These are phyloP conservation scores for Dendrobium officinale DNA, from an alignment of 106 monocot genomes.

Conservation along the genomic window DNA sequence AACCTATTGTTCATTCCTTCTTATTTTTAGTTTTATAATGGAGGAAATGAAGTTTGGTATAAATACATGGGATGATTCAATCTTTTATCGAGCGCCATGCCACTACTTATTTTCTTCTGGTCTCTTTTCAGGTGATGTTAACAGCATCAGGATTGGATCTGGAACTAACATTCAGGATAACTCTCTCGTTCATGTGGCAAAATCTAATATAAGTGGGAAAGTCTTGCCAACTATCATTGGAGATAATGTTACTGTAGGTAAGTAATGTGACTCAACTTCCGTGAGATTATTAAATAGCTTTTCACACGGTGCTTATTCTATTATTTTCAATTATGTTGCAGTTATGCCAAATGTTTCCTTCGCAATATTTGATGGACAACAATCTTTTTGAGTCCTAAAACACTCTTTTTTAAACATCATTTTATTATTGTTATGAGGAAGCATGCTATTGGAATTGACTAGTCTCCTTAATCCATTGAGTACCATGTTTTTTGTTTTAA, in stretches of 20 bases:
- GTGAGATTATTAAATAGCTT: not conserved
- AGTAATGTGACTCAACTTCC: conserved; percentile 10
- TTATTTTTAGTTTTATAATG: not conserved
- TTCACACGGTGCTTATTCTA: not conserved
- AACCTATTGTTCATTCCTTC: not conserved
- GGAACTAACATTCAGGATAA: conserved; percentile 97
- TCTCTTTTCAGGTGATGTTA: conserved; percentile 62
- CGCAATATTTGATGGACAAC: not conserved
- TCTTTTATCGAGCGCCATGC: not conserved
- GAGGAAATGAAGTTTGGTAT: not conserved
- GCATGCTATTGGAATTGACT: not conserved
- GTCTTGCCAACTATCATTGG: conserved; percentile 92
- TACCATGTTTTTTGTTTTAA: too few relatives aligned
- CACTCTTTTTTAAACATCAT: not conserved
- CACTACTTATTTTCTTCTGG: not conserved
- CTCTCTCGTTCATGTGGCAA: conserved; percentile 89
- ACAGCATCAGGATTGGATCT: conserved; percentile 69
- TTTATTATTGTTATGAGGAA: not conserved
- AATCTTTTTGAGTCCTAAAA: not conserved
- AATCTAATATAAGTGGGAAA: conserved; percentile 86
- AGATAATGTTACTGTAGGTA: conserved; percentile 94
- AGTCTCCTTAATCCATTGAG: too few relatives aligned
- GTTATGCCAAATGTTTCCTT: not conserved
- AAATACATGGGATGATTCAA: not conserved
- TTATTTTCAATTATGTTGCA: not conserved